A percentile compares a stretch with the other conserved stretches of the same genome.
These are phyloP conservation scores for Solanum chiquidenum DNA, from an alignment of 257 asterid species.

Conservation along the genomic window DNA sequence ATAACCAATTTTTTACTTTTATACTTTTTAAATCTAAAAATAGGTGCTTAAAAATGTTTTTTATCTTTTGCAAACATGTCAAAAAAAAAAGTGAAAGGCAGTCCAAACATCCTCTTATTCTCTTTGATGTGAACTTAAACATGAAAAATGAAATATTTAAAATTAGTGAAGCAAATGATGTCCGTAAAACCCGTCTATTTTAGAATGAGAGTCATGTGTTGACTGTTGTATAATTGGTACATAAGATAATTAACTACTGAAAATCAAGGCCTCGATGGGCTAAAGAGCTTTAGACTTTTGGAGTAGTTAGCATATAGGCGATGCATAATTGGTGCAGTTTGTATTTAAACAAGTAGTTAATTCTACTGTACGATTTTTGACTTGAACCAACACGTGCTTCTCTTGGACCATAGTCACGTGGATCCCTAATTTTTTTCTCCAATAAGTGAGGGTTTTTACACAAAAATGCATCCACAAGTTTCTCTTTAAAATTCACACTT, in stretches of 20 bases:
- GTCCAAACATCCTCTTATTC: neutral
- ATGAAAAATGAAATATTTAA: neutral
- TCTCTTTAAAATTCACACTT: neutral
- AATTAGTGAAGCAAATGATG: neutral
- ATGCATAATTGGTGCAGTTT: slow-evolving; percentile 3
- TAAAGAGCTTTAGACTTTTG: neutral
- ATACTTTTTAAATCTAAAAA: neutral
- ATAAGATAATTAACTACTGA: neutral
- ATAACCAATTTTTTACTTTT: neutral
- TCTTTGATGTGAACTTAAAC: neutral
- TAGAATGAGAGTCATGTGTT: neutral
- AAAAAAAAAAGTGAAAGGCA: neutral
- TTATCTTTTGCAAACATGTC: neutral
- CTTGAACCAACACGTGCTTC: neutral
- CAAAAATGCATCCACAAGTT: neutral
- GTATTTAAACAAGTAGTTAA: neutral
- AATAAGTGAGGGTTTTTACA: neutral
- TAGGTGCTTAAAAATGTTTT: neutral
- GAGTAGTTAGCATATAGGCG: neutral
- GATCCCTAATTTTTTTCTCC: slow-evolving; percentile 1
- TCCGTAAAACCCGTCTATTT: neutral
- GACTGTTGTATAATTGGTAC: neutral
- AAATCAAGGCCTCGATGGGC: neutral
- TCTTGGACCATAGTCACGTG: slow-evolving; percentile 7
- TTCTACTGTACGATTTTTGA: neutral